Evolutionary conservation across 225 moss, liverwort and hornwort genomes (phyloP).

Genomic region (Takakia lepidozioides): DNA sequence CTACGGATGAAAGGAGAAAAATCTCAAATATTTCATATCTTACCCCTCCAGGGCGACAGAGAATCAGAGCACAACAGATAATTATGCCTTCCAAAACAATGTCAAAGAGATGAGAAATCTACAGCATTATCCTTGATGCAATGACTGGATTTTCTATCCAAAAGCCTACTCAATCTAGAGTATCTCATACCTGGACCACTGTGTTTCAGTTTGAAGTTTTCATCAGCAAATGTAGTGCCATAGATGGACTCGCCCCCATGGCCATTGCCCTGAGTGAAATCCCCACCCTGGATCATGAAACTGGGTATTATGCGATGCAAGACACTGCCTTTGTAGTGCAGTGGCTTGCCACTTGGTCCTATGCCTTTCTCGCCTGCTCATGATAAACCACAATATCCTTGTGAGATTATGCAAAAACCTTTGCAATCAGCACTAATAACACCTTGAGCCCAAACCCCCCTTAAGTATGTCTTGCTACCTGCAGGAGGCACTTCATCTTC

Average conservation of each 20-base stretch:
- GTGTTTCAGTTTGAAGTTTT: slow-evolving; percentile 91
- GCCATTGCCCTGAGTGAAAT: slow-evolving; percentile 81
- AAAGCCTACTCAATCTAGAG: background rate
- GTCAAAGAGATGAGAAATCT: too few species aligned
- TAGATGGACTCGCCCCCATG: slow-evolving; percentile 94
- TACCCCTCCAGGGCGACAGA: too few species aligned
- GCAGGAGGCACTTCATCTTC: too few species aligned
- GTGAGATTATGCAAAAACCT: too few species aligned
- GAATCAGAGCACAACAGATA: too few species aligned
- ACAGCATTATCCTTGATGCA: too few species aligned
- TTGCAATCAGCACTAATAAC: too few species aligned
- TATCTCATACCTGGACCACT: slow-evolving; percentile 47
- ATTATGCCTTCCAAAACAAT: too few species aligned
- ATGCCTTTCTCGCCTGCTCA: slow-evolving; percentile 56
- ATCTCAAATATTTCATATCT: too few species aligned
- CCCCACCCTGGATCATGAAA: slow-evolving; percentile 96
- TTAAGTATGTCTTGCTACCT: too few species aligned
- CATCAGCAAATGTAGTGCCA: slow-evolving; percentile 81
- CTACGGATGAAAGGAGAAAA: too few species aligned
- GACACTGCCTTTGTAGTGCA: slow-evolving; percentile 79
- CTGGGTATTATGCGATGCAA: slow-evolving; percentile 92
- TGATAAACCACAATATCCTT: too few species aligned
- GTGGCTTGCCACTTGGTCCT: slow-evolving; percentile 53
- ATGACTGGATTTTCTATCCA: background rate
- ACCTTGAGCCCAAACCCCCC: background rate